Conservation (phyloP, 208 protist species). For the Trichomonas vaginalis region DNA sequence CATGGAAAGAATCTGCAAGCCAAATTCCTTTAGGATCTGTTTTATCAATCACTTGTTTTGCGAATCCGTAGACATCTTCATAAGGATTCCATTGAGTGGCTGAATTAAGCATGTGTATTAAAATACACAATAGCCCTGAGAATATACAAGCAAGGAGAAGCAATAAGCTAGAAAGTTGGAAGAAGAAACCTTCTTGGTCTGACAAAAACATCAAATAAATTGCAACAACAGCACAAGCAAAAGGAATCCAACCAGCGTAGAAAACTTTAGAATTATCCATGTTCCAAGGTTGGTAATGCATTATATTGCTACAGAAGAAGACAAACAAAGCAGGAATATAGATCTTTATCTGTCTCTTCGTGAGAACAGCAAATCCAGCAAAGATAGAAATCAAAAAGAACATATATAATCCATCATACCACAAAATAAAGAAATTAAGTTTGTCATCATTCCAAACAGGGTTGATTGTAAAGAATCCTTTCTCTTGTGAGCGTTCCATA, state of each 20-base stretch:
- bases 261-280: constrained; percentile 5
- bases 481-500: neutral
- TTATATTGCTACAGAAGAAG: neutral
- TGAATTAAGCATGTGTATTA: neutral
- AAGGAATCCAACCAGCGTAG: neutral
- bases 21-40: neutral
- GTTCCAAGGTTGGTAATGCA: neutral
- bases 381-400: neutral
- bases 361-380: neutral
- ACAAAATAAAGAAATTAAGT: neutral
- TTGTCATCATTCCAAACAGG: neutral
- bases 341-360: neutral
- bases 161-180: neutral
- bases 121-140: neutral
- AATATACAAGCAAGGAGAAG: neutral
- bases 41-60: neutral
- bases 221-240: neutral
- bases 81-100: neutral
- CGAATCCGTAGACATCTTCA: neutral
- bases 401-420: neutral
- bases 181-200: neutral
- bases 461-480: neutral
- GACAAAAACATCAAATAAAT: neutral
- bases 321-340: neutral
- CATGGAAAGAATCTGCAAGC: neutral